These are phyloP conservation scores for Marchantia paleacea DNA, from an alignment of 225 moss, liverwort and hornwort species.

Conservation along the genomic window DNA sequence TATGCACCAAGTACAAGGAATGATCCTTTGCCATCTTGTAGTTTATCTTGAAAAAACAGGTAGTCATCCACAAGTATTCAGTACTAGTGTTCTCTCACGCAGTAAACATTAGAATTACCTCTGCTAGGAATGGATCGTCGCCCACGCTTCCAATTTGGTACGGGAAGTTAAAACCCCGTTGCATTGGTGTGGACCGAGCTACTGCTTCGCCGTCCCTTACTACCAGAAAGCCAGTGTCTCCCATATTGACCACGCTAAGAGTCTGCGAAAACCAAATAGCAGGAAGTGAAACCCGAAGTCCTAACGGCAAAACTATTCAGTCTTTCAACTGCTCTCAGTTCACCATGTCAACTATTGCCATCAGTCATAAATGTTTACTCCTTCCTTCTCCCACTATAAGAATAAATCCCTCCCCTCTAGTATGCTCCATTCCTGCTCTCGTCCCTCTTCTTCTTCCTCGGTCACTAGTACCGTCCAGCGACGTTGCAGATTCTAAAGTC, in stretches of 20 bases:
- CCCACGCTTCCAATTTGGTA: constrained; percentile 90
- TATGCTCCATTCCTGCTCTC: too few relatives aligned
- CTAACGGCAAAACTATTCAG: not conserved
- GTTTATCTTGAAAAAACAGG: not conserved
- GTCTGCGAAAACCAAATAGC: constrained; percentile 51
- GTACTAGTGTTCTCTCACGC: not conserved
- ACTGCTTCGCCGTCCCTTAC: constrained; percentile 61
- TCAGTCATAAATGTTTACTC: not conserved
- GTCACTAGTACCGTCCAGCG: too few relatives aligned
- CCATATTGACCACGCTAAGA: constrained; percentile 84
- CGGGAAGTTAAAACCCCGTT: constrained; percentile 88
- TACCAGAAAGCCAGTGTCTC: constrained; percentile 94
- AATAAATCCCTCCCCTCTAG: too few relatives aligned
- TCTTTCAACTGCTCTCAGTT: not conserved
- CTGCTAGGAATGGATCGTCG: constrained; percentile 72
- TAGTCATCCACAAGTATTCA: not conserved
- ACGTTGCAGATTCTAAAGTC: too few relatives aligned
- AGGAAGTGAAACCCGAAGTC: too few relatives aligned
- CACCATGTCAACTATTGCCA: not conserved
- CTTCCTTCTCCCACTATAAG: too few relatives aligned
- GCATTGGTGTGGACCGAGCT: constrained; percentile 75
- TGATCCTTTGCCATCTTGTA: too few relatives aligned
- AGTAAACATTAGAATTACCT: constrained; percentile 28
- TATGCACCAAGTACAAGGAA: too few relatives aligned
- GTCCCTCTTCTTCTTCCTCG: too few relatives aligned